A percentile compares a stretch with the other conserved stretches of the same genome.
phyloP scores from a whole-genome alignment of 257 asterid genomes.

The Gentiana straminea region DNA sequence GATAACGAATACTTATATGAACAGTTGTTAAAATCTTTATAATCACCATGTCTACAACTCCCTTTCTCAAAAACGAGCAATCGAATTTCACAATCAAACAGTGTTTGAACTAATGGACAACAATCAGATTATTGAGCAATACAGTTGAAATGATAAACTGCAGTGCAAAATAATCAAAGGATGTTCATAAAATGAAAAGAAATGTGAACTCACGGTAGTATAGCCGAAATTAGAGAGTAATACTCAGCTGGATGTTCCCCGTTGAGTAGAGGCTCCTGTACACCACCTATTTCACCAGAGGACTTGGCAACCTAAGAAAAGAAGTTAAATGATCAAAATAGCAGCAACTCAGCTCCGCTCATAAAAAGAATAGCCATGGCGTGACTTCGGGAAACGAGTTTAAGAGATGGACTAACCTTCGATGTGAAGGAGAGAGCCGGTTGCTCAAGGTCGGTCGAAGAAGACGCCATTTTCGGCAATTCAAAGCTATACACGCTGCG shows the following conservation, averaged over 20 bases:
- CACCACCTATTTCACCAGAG: slow-evolving; percentile 28
- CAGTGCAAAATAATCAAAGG: too few species aligned
- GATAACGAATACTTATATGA: too few species aligned
- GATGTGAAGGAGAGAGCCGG: slow-evolving; percentile 14
- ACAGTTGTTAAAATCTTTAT: too few species aligned
- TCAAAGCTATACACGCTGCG: too few species aligned
- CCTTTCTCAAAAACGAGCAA: too few species aligned
- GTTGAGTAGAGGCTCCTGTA: slow-evolving; percentile 44
- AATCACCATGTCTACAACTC: too few species aligned
- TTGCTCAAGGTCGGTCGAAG: slow-evolving; percentile 17
- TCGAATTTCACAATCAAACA: too few species aligned
- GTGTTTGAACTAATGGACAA: too few species aligned
- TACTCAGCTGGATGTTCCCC: slow-evolving; percentile 28
- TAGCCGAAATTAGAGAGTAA: slow-evolving; percentile 52
- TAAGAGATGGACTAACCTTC: slow-evolving; percentile 19
- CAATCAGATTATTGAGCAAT: too few species aligned
- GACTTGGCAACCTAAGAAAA: slow-evolving; percentile 25
- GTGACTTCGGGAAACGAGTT: neutral
- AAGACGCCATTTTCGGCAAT: slow-evolving; percentile 5
- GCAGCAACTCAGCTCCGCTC: neutral
- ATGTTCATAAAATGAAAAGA: too few species aligned
- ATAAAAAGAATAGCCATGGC: too few species aligned
- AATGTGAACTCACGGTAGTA: slow-evolving; percentile 57
- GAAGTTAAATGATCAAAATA: slow-evolving; percentile 6
- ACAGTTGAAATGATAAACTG: too few species aligned